A percentile compares a stretch with the other conserved stretches of the same genome.
These are phyloP conservation scores for Amaranthus hypochondriacus DNA, from an alignment of 148 eudicot species.

Conservation along the genomic window DNA sequence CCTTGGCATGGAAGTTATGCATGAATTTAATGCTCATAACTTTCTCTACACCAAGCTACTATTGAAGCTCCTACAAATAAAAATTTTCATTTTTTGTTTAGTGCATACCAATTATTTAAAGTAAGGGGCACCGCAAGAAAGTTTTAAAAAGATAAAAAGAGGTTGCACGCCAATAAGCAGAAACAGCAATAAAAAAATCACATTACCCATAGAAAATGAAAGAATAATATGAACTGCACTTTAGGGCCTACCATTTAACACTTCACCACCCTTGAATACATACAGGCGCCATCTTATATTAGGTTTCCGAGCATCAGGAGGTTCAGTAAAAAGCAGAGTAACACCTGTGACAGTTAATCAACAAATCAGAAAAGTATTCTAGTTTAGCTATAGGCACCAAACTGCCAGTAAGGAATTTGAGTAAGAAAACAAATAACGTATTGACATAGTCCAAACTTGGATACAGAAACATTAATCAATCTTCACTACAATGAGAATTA, in stretches of 20 bases:
- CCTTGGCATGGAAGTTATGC: too few relatives aligned
- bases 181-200: neutral
- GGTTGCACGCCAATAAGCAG: neutral
- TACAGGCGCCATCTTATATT: slow-evolving; percentile 86
- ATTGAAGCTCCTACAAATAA: too few relatives aligned
- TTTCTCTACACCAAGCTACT: too few relatives aligned
- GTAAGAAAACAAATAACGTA: neutral
- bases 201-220: neutral
- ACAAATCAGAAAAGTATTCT: slow-evolving; percentile 6
- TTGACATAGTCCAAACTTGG: neutral
- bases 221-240: neutral
- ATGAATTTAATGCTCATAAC: too few relatives aligned
- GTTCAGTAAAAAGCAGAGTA: slow-evolving; percentile 82
- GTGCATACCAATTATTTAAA: too few relatives aligned
- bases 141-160: neutral
- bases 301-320: slow-evolving; percentile 92
- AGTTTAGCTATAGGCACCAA: neutral
- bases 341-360: slow-evolving; percentile 46
- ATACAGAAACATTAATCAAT: neutral
- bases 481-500: too few relatives aligned
- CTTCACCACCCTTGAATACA: slow-evolving; percentile 92
- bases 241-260: slow-evolving; percentile 59
- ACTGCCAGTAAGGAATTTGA: neutral
- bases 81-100: too few relatives aligned
- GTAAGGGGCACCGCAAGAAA: neutral